Conservation (phyloP, 495 filamentous ascomycete genomes). For the Podospora conica region DNA sequence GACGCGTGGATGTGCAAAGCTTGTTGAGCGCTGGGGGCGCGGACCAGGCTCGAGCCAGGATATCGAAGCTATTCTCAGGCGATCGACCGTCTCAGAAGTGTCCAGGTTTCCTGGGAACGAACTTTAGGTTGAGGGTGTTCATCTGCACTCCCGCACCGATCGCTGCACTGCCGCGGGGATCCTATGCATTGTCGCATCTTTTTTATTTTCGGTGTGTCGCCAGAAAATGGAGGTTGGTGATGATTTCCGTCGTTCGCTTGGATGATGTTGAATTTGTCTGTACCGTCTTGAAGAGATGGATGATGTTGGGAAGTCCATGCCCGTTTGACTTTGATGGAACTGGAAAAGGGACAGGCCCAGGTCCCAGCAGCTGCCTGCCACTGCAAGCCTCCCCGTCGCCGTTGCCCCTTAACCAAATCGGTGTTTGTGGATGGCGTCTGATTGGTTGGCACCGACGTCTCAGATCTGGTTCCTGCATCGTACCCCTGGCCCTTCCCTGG, state of each 20-base stretch:
- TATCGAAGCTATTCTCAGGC: background rate
- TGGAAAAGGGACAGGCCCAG: slow-evolving; percentile 1
- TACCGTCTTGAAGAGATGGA: background rate
- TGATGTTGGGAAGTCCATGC: background rate
- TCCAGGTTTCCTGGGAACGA: slow-evolving; percentile 7
- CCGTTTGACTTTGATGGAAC: too few species aligned
- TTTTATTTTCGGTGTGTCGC: too few species aligned
- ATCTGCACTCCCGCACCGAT: slow-evolving; percentile 1
- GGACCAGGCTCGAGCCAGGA: background rate
- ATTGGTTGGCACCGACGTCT: slow-evolving; percentile 28
- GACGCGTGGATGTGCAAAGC: background rate
- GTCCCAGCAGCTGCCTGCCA: background rate
- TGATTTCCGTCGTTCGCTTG: background rate
- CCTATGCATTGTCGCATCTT: background rate
- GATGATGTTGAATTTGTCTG: background rate
- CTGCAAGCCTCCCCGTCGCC: slow-evolving; percentile 9
- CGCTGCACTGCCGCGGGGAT: background rate
- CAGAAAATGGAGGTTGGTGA: background rate
- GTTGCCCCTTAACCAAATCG: slow-evolving; percentile 19
- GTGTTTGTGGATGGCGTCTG: slow-evolving; percentile 2
- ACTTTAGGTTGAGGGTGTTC: background rate
- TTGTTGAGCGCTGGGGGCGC: background rate
- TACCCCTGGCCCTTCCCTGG: slow-evolving; percentile 15
- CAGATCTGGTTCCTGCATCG: slow-evolving; percentile 30
- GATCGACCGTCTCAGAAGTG: slow-evolving; percentile 20